Evolutionary conservation across 345 rosid species (phyloP), one percentile per base, ranked within the genome.

Genomic region (Pistacia atlantica): DNA sequence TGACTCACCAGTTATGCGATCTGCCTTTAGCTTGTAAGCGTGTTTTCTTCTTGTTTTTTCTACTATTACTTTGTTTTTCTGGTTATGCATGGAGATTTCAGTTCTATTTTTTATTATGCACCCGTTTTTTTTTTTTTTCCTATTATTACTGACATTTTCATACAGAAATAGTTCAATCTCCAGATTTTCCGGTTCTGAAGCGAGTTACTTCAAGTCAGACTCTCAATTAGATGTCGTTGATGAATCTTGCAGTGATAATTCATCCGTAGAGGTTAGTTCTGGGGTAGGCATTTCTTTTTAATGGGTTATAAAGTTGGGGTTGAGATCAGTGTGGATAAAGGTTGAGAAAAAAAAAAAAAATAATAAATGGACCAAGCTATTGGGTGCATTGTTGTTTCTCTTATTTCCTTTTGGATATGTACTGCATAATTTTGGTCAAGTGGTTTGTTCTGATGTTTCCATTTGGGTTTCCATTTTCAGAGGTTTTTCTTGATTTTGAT

Each of bases 1-100:
- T 70, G 90, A 90, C 80, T 86, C 88, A 55, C 83, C 87, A 62
- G 71, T 79, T 75, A 55, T 74, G 80, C 84, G 80, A 66, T 82
- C 90, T 76, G 72, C 79, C 46, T 74, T 67, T 37, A 73, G 74
- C 82, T 84, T 77, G 90, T 82, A 84, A 82, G 87, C 54, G 5
- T 37, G 18, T 60, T 25, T 69, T 56, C 77, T 52, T 72, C 38
- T 3, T 59, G 25, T 67, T 17, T 48, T 8, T 5, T 5, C 0
- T 8, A 42, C 0, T 42, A 5, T 42, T 42, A 17, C 57, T 2
- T 17, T 75, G 66, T 17, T 60, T 62, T 61, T 72, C 73, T 67
- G 11, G 61, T 42, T 81, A 33, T 33, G 62, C 14, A 51, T 71
- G 76, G 57, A 48, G 60, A 52, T 20, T 49, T 46, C 49, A 17